Conservation (phyloP, 2,329 filamentous ascomycete species). For the Fusarium sp. region DNA sequence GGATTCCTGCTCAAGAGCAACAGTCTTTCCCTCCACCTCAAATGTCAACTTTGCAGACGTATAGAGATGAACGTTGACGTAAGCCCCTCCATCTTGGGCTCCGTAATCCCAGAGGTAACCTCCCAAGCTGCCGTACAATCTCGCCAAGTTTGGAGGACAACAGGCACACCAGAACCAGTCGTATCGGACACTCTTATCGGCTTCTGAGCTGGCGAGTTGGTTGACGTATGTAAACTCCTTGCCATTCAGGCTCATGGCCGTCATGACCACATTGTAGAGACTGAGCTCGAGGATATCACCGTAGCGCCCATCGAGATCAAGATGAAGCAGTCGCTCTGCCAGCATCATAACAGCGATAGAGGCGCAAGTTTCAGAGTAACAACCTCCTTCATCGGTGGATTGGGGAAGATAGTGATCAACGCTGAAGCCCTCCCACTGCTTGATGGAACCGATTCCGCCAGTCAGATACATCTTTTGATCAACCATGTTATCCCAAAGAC, state of each 20-base stretch:
- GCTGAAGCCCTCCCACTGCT: slow-evolving; percentile 46
- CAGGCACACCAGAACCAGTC: slow-evolving; percentile 72
- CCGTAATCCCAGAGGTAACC: slow-evolving; percentile 67
- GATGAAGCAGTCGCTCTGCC: slow-evolving; percentile 65
- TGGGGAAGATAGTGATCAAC: slow-evolving; percentile 24
- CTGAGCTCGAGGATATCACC: slow-evolving; percentile 71
- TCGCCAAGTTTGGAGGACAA: slow-evolving; percentile 70
- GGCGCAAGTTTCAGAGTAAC: slow-evolving; percentile 20
- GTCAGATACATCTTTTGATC: slow-evolving; percentile 73
- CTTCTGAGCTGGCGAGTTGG: slow-evolving; percentile 66
- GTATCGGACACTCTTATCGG: slow-evolving; percentile 60
- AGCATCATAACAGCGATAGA: slow-evolving; percentile 67
- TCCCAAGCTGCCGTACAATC: slow-evolving; percentile 67
- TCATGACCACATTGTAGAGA: slow-evolving; percentile 71
- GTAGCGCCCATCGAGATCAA: slow-evolving; percentile 65
- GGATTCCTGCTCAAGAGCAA: slow-evolving; percentile 56
- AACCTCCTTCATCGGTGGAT: slow-evolving; percentile 12
- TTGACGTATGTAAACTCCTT: slow-evolving; percentile 72
- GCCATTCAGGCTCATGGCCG: slow-evolving; percentile 67
- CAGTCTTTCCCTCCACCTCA: slow-evolving; percentile 45
- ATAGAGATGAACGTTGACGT: slow-evolving; percentile 69
- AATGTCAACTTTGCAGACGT: slow-evolving; percentile 60
- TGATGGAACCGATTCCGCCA: slow-evolving; percentile 66
- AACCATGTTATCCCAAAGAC: slow-evolving; percentile 71
- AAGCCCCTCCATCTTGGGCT: slow-evolving; percentile 41